Conservation (phyloP, 2,329 filamentous ascomycete species). For the Pezicula carpinea region DNA sequence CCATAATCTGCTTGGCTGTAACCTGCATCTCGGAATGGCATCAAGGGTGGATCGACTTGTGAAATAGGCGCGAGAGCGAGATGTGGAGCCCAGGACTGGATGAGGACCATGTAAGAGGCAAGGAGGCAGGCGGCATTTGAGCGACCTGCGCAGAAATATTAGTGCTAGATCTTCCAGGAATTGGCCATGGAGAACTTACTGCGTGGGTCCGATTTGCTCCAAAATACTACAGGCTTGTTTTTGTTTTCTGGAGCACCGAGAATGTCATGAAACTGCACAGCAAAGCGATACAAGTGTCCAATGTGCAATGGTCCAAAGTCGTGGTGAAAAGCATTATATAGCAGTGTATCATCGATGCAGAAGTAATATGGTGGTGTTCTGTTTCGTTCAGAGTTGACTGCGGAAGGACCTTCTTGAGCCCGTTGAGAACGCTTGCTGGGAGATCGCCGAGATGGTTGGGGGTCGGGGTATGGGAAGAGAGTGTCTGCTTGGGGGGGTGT, state of each 20-base stretch:
- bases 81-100: conserved; percentile 96
- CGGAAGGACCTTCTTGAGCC: conserved; percentile 52
- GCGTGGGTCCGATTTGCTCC: conserved; percentile 85
- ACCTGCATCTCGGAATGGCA: conserved; percentile 97
- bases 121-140: conserved; percentile 93
- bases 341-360: conserved; percentile 82
- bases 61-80: conserved; percentile 91
- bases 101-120: conserved; percentile 97
- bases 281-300: conserved; percentile 93
- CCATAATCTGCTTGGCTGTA: conserved; percentile 98
- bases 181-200: conserved; percentile 54
- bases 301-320: conserved; percentile 98
- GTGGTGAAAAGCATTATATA: conserved; percentile 98
- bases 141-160: conserved; percentile 54
- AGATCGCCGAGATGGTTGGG: conserved; percentile 50
- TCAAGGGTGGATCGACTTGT: conserved; percentile 93
- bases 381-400: conserved; percentile 39
- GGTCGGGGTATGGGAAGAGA: conserved; percentile 73
- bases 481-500: conserved; percentile 77
- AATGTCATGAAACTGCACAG: conserved; percentile 92
- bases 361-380: conserved; percentile 82
- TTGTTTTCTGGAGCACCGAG: conserved; percentile 88
- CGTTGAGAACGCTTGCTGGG: conserved; percentile 73
- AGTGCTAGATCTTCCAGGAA: conserved; percentile 10
- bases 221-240: conserved; percentile 88